These are phyloP conservation scores for Cladosporium sp. DNA, from an alignment of 2,329 filamentous ascomycete species.

Conservation along the genomic window DNA sequence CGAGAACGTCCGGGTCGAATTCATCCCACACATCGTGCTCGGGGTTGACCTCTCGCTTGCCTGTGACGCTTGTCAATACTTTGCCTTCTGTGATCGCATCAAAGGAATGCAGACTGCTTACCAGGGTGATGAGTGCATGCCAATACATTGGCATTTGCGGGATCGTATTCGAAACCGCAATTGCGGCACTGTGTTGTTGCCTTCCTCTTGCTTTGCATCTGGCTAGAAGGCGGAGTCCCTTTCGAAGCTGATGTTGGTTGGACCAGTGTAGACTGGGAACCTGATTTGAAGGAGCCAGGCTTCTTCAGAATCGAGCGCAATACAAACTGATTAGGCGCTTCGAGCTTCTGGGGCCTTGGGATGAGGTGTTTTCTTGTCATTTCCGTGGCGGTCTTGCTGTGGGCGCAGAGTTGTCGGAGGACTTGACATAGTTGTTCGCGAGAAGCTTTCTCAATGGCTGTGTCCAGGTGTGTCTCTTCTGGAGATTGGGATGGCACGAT, in stretches of 20 bases:
- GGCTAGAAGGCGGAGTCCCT: neutral
- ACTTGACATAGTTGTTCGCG: neutral
- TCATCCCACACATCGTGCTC: constrained; percentile 4
- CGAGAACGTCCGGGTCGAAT: constrained; percentile 8
- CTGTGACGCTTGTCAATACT: neutral
- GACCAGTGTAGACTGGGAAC: neutral
- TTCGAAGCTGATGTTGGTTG: neutral
- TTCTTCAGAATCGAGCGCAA: constrained; percentile 6
- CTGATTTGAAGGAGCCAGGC: neutral
- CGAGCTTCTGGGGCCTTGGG: neutral
- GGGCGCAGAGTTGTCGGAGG: constrained; percentile 8
- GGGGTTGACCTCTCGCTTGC: constrained; percentile 9
- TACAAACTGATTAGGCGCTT: neutral
- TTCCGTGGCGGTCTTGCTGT: constrained; percentile 5
- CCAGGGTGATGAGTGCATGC: constrained; percentile 9
- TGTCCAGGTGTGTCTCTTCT: neutral
- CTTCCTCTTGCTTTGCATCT: constrained; percentile 3
- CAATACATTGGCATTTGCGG: neutral
- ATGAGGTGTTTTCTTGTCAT: neutral
- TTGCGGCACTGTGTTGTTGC: constrained; percentile 8
- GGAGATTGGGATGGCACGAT: neutral
- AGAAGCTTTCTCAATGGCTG: neutral
- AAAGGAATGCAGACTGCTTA: neutral
- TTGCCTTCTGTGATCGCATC: neutral
- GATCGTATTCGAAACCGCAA: constrained; percentile 3